Base-by-base conservation (phyloP, 768 basidiomycete genomes). In the Chlorophyllum brunneum region DNA sequence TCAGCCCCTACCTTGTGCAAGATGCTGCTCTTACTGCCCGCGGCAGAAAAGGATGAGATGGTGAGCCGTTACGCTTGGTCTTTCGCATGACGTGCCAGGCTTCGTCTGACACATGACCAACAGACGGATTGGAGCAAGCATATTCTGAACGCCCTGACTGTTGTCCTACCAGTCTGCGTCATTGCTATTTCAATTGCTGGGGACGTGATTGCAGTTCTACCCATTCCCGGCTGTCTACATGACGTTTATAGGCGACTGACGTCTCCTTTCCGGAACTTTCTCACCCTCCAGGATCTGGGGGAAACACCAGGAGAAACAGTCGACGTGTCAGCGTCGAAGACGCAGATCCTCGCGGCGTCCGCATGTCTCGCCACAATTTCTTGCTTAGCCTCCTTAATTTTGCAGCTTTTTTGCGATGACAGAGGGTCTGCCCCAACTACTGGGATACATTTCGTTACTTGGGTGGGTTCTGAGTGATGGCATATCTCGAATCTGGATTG, bases 231-330 rank as follows among this genome's bases (percentile, higher is more conserved):
- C 20, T 37, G 5, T 23, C 37, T 53, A 26, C 51, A 20, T 3
- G 20, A 38, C 15, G 24, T 39, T 26, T 40, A 45, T 31, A 20
- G 29, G 37, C 29, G 43, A 26, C 24, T 39, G 51, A 38, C 63
- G 40, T 61, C 66, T 23, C 82, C 81, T 1, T 81, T 82, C 57
- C 62, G 65, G 18, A 76, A 77, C 63, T 85, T 83, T 57, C 61
- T 85, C 48, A 68, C 69, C 8, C 62, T 76, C 9, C 70, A 77
- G 45, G 81, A 83, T 61, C 62, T 83, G n/a, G 67, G 68, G 33
- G 75, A 74, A 40, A 63, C 74, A 16, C 59, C 58, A 26, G 57
- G 56, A 51, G 54, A 61, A 30, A 61, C 65, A 3, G 54, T 60
- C 16, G 60, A 40, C 44, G 51, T 53, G 51, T 33, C 51, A 53